Conservation (phyloP, 2,329 filamentous ascomycete species). For the Fusarium siculi region DNA sequence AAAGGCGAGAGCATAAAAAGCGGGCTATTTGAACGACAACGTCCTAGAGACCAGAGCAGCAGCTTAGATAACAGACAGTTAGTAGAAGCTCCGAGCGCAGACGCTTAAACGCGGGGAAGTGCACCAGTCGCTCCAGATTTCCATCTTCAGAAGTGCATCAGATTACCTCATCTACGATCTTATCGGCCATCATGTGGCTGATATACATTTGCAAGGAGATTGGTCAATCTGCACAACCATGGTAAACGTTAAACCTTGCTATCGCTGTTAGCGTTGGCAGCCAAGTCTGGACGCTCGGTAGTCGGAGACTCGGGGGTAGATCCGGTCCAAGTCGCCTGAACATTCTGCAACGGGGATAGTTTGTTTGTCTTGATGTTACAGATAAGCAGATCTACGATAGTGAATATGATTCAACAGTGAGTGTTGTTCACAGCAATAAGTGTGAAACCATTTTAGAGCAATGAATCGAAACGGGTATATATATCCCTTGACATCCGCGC, state of each 20-base stretch:
- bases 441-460: fast-evolving
- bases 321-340: not conserved
- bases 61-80: too few species aligned
- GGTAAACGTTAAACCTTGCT: not conserved
- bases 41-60: too few species aligned
- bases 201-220: not conserved
- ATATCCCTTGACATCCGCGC: not conserved
- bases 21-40: fast-evolving
- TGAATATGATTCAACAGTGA: not conserved
- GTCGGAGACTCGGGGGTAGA: not conserved
- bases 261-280: not conserved
- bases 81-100: too few species aligned
- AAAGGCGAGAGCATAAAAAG: not conserved
- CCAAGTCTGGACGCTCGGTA: not conserved
- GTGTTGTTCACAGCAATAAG: not conserved
- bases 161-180: not conserved
- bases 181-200: not conserved
- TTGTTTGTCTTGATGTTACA: not conserved
- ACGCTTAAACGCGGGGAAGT: not conserved
- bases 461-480: not conserved
- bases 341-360: not conserved
- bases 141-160: not conserved
- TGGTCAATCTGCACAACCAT: not conserved
- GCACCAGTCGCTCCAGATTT: not conserved
- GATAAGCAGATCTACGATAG: not conserved